Base-by-base conservation (phyloP, 192 early-diverging fungal genomes). In the Chytriomyces hyalinus region DNA sequence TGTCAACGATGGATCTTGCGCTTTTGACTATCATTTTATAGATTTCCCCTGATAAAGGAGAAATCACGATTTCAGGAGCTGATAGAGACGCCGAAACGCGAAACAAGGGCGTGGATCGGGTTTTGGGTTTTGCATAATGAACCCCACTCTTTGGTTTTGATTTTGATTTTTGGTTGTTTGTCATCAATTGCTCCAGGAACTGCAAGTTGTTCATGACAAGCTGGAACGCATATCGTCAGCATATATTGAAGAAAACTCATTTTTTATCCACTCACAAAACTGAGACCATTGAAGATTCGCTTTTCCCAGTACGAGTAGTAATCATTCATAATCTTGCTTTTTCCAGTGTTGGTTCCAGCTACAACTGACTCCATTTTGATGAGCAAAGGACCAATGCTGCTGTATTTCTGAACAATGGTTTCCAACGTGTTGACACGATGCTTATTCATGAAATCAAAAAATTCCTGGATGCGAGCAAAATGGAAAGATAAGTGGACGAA, bases 361-460 rank as follows among this genome's bases (percentile, higher is more conserved):
- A 90, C 89, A 11, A 90, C 76, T 10, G 86, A 88, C 67, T 90
- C 89, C 82, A 87, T 90, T 68, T 90, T 90, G 20, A 90, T 90
- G 47, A 90, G 75, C 2, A 90, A 78, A 10, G 89, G 89, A n/a
- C 86, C 87, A 46, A 90, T 89, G 71, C 84, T 85, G 15, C 78
- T 67, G 73, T 90, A 89, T 65, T 86, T 90, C 44, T 82, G 82
- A 26, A 86, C 86, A 22, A 89, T 77, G 17, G 57, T 65, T 49
- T 89, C 89, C 2, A 90, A 65, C 9, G 81, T 70, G 49, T 71
- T 83, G 26, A 48, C 50, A 10, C 86, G 80, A 65, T 87, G 81
- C 64, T 88, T 86, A 70, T 90, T 88, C 63, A 87, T 75, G 66
- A 81, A 85, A 57, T 90, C 89, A 76, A 90, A 90, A 59, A 89